A percentile compares a stretch with the other conserved stretches of the same genome.
Conservation (phyloP, 257 asterid genomes). For the Eucommia ulmoides region DNA sequence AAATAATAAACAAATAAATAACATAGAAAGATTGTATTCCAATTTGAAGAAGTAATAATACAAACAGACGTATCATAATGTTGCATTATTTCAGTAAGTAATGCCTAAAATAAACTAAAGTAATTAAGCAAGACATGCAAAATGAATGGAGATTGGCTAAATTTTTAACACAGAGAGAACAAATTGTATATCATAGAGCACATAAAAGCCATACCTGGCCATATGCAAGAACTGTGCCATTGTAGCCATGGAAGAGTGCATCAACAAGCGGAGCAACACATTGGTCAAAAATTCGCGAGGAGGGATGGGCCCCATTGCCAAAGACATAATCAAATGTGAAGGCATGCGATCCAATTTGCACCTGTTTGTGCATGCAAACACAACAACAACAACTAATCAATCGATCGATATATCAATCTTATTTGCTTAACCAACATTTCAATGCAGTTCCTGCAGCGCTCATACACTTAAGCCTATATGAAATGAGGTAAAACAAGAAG, state of each 20-base stretch:
- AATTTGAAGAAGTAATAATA: too few relatives aligned
- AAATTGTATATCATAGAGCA: not conserved
- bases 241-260: conserved; percentile 74
- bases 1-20: too few relatives aligned
- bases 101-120: too few relatives aligned
- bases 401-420: too few relatives aligned
- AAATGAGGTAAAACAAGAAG: too few relatives aligned
- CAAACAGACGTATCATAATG: too few relatives aligned
- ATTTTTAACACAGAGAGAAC: not conserved
- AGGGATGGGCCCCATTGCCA: conserved; percentile 58
- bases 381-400: conserved; percentile 5
- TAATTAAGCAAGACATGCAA: not conserved
- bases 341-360: conserved; percentile 91
- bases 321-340: conserved; percentile 77
- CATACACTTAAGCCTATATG: not conserved
- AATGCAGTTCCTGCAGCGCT: not conserved
- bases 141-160: too few relatives aligned
- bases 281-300: conserved; percentile 56
- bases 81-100: too few relatives aligned
- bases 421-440: too few relatives aligned
- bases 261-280: conserved; percentile 80
- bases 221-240: conserved; percentile 93
- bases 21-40: too few relatives aligned
- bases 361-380: conserved; percentile 38
- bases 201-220: conserved; percentile 53